phyloP scores from a whole-genome alignment of 2,329 filamentous ascomycete genomes.

The Colletotrichum sp. region DNA sequence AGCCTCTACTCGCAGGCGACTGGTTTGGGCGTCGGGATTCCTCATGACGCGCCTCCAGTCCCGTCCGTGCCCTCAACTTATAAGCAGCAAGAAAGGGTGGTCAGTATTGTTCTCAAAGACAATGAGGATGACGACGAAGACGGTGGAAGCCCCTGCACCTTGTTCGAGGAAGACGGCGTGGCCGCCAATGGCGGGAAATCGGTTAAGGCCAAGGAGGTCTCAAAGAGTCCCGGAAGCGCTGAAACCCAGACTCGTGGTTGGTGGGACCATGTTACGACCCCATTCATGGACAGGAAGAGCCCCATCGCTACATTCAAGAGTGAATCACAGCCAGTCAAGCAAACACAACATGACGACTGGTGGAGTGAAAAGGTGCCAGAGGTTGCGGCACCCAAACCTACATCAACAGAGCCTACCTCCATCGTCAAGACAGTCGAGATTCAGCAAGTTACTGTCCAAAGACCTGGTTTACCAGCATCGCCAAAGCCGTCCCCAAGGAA shows the following conservation, averaged over 20 bases:
- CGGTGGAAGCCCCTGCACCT: slow-evolving; percentile 62
- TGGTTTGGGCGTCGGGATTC: slow-evolving; percentile 32
- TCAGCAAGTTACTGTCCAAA: not conserved
- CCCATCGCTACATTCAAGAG: slow-evolving; percentile 5
- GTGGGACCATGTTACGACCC: slow-evolving; percentile 80
- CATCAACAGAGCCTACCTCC: not conserved
- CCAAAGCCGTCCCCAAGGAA: slow-evolving; percentile 18
- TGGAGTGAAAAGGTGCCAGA: slow-evolving; percentile 33
- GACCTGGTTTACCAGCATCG: slow-evolving; percentile 20
- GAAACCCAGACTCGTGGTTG: slow-evolving; percentile 69
- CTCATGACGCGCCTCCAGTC: slow-evolving; percentile 59
- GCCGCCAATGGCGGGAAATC: slow-evolving; percentile 40
- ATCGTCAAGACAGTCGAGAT: not conserved
- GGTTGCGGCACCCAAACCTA: not conserved
- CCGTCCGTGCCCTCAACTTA: slow-evolving; percentile 58
- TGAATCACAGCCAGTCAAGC: slow-evolving; percentile 26
- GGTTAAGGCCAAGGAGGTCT: slow-evolving; percentile 38
- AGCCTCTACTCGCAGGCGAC: slow-evolving; percentile 67
- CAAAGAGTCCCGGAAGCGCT: slow-evolving; percentile 51
- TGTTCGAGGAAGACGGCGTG: slow-evolving; percentile 73
- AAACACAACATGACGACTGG: slow-evolving; percentile 36
- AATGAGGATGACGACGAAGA: slow-evolving; percentile 56
- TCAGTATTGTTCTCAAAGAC: slow-evolving; percentile 29
- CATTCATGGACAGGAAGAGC: slow-evolving; percentile 57
- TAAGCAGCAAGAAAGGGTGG: slow-evolving; percentile 37